phyloP scores from a whole-genome alignment of 1,284 basidiomycete species.

The Erythrobasidium hasegawianum region DNA sequence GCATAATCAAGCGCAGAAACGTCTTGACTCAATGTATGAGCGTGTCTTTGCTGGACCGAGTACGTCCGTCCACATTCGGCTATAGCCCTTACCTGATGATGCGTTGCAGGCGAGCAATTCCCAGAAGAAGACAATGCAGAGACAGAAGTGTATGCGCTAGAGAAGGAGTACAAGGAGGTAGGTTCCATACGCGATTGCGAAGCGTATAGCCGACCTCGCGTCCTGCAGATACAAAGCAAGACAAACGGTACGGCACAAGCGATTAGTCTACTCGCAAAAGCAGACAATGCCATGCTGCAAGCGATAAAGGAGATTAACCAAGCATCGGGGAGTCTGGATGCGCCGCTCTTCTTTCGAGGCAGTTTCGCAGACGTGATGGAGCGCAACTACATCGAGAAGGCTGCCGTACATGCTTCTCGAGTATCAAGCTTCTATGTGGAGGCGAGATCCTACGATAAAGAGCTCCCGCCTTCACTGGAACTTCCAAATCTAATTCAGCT shows the following conservation, averaged over 20 bases:
- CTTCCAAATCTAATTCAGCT: not conserved
- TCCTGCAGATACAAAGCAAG: not conserved
- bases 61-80: not conserved
- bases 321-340: not conserved
- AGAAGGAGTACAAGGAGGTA: conserved; percentile 6
- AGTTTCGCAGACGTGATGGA: not conserved
- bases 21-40: conserved; percentile 2
- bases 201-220: too few species aligned
- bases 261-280: not conserved
- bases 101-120: conserved; percentile 1
- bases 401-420: not conserved
- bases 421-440: not conserved
- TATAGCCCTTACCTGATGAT: not conserved
- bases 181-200: too few species aligned
- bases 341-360: not conserved
- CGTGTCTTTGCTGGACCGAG: conserved; percentile 4
- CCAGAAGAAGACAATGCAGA: conserved; percentile 8
- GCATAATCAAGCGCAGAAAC: not conserved
- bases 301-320: not conserved
- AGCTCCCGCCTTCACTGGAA: not conserved
- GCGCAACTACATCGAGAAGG: not conserved
- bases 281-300: not conserved
- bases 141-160: not conserved
- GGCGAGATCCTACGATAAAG: not conserved
- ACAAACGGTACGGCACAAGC: not conserved